A percentile compares a stretch with the other conserved stretches of the same genome.
Conservation (phyloP, 208 protist genomes). For the Acanthamoeba rhysodes region DNA sequence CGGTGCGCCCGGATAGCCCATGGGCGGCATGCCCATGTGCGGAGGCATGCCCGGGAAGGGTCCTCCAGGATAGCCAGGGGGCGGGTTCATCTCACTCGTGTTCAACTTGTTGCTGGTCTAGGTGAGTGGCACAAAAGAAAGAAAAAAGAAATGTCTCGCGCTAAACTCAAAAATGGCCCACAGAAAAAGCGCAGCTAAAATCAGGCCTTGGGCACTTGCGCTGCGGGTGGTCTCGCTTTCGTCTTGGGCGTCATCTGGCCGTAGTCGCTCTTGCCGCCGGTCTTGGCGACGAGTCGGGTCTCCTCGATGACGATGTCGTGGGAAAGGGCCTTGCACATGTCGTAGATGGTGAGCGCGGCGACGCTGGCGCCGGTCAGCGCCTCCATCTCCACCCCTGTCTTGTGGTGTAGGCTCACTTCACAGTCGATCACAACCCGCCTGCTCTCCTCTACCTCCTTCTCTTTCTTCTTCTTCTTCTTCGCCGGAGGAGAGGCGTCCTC, state of each 20-base stretch:
- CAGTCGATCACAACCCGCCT: constrained; percentile 76
- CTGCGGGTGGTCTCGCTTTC: neutral
- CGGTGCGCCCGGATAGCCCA: constrained; percentile 5
- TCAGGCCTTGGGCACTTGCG: too few species aligned
- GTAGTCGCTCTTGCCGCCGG: constrained; percentile 89
- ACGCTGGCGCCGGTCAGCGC: constrained; percentile 95
- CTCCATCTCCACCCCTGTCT: constrained; percentile 97
- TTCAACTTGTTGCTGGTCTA: neutral
- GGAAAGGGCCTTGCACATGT: constrained; percentile 91
- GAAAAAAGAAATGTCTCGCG: neutral
- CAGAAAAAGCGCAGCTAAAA: neutral
- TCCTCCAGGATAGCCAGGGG: constrained; percentile 8
- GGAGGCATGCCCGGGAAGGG: neutral
- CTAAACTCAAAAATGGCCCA: neutral
- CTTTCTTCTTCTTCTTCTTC: neutral
- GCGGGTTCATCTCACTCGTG: neutral
- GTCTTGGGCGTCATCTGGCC: too few species aligned
- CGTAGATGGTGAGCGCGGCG: constrained; percentile 93
- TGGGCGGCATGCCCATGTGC: neutral
- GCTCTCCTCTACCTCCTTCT: neutral
- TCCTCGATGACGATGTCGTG: constrained; percentile 86
- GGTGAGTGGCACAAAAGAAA: neutral
- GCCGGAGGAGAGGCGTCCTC: neutral
- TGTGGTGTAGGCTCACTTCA: constrained; percentile 77
- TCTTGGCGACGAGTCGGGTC: constrained; percentile 86